Evolutionary conservation across 2,329 filamentous ascomycete genomes (phyloP).

Genomic region (Talaromyces sp.): DNA sequence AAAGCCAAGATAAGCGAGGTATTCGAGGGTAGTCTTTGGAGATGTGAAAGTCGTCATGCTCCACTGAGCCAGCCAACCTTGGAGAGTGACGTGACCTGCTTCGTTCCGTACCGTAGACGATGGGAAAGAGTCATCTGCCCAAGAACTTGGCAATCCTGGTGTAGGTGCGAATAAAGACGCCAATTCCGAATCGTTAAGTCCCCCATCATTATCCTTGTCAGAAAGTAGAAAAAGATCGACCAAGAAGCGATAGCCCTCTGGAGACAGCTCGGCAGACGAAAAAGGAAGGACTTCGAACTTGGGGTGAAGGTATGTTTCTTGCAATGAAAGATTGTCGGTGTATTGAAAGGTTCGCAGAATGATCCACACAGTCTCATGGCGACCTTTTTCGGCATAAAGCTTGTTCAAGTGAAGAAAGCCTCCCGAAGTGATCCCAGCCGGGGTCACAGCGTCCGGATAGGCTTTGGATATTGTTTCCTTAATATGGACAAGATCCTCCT

Average conservation of each 20-base stretch:
- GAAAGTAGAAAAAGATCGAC: slow-evolving; percentile 93
- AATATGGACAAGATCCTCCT: slow-evolving; percentile 83
- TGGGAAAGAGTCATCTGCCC: slow-evolving; percentile 85
- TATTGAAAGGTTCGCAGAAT: slow-evolving; percentile 94
- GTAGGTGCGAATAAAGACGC: slow-evolving; percentile 87
- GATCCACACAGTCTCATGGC: slow-evolving; percentile 98
- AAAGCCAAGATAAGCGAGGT: slow-evolving; percentile 93
- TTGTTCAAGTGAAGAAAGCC: slow-evolving; percentile 91
- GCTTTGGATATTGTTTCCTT: slow-evolving; percentile 77
- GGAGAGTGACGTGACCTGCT: slow-evolving; percentile 88
- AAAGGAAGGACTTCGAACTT: slow-evolving; percentile 92
- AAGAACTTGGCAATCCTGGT: slow-evolving; percentile 79
- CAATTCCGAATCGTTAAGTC: slow-evolving; percentile 80
- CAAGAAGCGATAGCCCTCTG: slow-evolving; percentile 93
- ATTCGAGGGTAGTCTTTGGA: slow-evolving; percentile 90
- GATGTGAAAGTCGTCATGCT: slow-evolving; percentile 99
- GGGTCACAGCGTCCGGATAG: slow-evolving; percentile 58
- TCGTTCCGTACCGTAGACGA: slow-evolving; percentile 93
- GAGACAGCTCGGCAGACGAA: slow-evolving; percentile 88
- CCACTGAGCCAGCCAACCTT: slow-evolving; percentile 98
- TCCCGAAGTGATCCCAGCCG: slow-evolving; percentile 71
- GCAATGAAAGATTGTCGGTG: slow-evolving; percentile 87
- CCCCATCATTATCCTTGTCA: slow-evolving; percentile 96
- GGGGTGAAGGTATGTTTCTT: slow-evolving; percentile 85
- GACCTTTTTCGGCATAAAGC: slow-evolving; percentile 93